These are phyloP conservation scores for Metschnikowia lachancei DNA, from an alignment of 805 yeast species.

Conservation along the genomic window DNA sequence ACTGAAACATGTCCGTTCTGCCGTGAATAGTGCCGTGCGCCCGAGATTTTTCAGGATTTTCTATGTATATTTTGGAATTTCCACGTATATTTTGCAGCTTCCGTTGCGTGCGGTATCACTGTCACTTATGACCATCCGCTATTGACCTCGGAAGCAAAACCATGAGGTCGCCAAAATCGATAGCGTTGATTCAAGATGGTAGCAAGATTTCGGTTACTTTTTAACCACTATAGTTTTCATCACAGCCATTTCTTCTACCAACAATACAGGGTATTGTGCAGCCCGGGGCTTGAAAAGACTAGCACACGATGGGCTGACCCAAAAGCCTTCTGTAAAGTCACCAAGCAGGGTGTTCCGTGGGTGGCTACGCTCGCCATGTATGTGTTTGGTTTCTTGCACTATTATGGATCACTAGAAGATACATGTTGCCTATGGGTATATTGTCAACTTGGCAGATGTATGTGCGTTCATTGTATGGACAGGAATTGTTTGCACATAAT, in stretches of 20 bases:
- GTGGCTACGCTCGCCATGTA: slow-evolving; percentile 16
- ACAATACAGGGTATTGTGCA: slow-evolving; percentile 14
- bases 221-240: slow-evolving; percentile 14
- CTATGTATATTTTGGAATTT: slow-evolving; percentile 8
- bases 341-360: slow-evolving; percentile 17
- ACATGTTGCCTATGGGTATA: slow-evolving; percentile 22
- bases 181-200: slow-evolving; percentile 16
- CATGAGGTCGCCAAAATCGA: slow-evolving; percentile 16
- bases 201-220: slow-evolving; percentile 16
- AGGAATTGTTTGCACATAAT: slow-evolving; percentile 21
- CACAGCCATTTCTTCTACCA: slow-evolving; percentile 15
- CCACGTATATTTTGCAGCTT: slow-evolving; percentile 8
- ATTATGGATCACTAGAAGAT: slow-evolving; percentile 18
- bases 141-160: slow-evolving; percentile 12
- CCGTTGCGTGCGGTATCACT: slow-evolving; percentile 7
- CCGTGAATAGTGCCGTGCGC: slow-evolving; percentile 14
- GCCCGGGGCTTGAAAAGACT: slow-evolving; percentile 11
- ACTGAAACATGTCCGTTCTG: slow-evolving; percentile 7
- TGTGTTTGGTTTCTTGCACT: slow-evolving; percentile 22
- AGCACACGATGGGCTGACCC: slow-evolving; percentile 17
- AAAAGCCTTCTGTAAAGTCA: slow-evolving; percentile 9
- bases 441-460: slow-evolving; percentile 22
- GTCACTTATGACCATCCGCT: slow-evolving; percentile 7
- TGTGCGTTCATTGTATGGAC: slow-evolving; percentile 26
- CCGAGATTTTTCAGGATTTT: slow-evolving; percentile 11